Conservation (phyloP, 1,284 basidiomycete species). For the Trametes polyzona region DNA sequence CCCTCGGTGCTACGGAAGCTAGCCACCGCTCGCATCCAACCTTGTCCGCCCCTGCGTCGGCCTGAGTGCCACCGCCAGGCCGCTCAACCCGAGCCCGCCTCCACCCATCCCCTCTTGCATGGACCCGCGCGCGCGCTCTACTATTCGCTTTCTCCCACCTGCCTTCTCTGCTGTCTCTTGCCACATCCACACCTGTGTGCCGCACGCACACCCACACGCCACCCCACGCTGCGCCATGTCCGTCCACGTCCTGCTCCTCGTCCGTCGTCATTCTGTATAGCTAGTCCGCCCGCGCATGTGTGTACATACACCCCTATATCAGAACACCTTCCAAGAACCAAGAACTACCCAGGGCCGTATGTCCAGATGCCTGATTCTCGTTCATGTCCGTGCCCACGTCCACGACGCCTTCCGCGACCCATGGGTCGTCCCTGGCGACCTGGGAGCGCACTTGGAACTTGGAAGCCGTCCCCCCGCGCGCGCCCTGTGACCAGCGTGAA, state of each 20-base stretch:
- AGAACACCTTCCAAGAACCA: too few species aligned
- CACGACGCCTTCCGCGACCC: too few species aligned
- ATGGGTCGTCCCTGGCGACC: not conserved
- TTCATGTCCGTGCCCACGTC: too few species aligned
- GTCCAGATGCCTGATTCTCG: too few species aligned
- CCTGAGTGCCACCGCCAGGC: not conserved
- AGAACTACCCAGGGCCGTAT: too few species aligned
- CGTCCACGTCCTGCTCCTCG: not conserved
- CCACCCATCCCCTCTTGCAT: conserved; percentile 4
- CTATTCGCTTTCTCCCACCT: not conserved
- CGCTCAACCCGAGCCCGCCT: not conserved
- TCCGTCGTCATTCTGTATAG: not conserved
- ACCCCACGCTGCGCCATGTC: not conserved
- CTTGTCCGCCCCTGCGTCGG: not conserved
- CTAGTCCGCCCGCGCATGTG: not conserved
- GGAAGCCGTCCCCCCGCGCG: not conserved
- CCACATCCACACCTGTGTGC: not conserved
- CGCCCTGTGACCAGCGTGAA: not conserved
- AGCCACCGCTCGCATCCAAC: not conserved
- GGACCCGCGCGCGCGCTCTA: conserved; percentile 23
- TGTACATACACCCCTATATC: not conserved
- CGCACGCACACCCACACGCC: not conserved
- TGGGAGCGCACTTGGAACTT: not conserved
- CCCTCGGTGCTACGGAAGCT: not conserved
- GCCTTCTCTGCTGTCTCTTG: not conserved